Conservation (phyloP, 202 grass and related monocot species). For the Carex arenaria region DNA sequence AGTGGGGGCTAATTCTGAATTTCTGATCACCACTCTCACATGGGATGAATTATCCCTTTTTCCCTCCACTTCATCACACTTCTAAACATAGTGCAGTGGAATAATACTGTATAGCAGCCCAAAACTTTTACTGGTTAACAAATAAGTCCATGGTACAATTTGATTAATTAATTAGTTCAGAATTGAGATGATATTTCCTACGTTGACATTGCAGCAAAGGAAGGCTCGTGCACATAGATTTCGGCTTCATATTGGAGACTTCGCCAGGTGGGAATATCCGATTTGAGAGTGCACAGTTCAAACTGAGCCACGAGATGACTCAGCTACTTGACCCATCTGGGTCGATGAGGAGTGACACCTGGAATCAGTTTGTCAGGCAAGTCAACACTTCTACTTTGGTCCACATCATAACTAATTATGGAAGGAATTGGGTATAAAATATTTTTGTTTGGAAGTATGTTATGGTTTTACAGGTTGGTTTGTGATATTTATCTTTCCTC, state of each 20-base stretch:
- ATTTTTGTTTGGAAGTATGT: background rate
- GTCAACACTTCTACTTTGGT: conserved; percentile 10
- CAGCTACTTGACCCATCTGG: conserved; percentile 98
- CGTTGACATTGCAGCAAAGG: conserved; percentile 56
- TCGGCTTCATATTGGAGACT: conserved; percentile 99
- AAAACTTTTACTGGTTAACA: background rate
- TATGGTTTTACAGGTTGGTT: background rate
- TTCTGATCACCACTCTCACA: background rate
- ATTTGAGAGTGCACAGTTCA: conserved; percentile 99
- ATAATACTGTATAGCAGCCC: background rate
- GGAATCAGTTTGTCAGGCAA: conserved; percentile 97
- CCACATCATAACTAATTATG: background rate
- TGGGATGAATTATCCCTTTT: background rate
- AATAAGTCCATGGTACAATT: background rate
- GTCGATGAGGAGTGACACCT: conserved; percentile 97
- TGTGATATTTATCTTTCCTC: background rate
- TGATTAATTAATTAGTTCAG: background rate
- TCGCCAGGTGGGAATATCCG: conserved; percentile 95
- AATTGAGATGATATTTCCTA: background rate
- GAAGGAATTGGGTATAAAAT: conserved; percentile 12
- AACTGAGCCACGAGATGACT: conserved; percentile 99
- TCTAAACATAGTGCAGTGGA: background rate
- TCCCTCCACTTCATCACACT: background rate
- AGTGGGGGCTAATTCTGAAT: background rate
- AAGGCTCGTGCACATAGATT: conserved; percentile 99